Percentiles rank a stretch among this genome's conserved stretches.
Conservation (phyloP, 257 asterid species). For the Nicotiana undulata region DNA sequence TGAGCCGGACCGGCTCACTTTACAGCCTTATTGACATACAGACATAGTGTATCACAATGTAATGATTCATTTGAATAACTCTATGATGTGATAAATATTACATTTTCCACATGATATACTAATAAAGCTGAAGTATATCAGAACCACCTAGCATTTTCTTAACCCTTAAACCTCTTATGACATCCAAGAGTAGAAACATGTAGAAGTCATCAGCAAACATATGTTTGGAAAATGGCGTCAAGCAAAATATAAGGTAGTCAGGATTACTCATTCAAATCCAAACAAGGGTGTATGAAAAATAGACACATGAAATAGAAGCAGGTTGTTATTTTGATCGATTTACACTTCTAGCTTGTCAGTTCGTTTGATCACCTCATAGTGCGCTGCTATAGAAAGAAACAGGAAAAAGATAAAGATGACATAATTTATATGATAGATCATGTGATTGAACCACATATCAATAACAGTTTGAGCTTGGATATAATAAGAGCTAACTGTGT, state of each 20-base stretch:
- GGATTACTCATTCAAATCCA: slow-evolving; percentile 49
- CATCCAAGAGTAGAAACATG: too few relatives aligned
- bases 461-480: neutral
- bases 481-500: neutral
- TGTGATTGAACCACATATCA: neutral
- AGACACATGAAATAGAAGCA: slow-evolving; percentile 22
- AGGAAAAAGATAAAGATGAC: neutral
- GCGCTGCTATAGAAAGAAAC: neutral
- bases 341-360: neutral
- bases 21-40: too few relatives aligned
- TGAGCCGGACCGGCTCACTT: too few relatives aligned
- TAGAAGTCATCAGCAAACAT: too few relatives aligned
- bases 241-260: slow-evolving; percentile 39
- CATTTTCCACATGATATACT: too few relatives aligned
- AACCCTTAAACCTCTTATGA: too few relatives aligned
- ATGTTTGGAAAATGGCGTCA: slow-evolving; percentile 6
- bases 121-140: too few relatives aligned
- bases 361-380: neutral
- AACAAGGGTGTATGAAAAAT: slow-evolving; percentile 70
- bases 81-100: too few relatives aligned
- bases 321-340: neutral
- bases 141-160: too few relatives aligned
- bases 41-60: too few relatives aligned
- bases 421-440: neutral
- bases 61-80: too few relatives aligned